Evolutionary conservation across 345 rosid genomes (phyloP).

Genomic region (Lenwebbia sp.): DNA sequence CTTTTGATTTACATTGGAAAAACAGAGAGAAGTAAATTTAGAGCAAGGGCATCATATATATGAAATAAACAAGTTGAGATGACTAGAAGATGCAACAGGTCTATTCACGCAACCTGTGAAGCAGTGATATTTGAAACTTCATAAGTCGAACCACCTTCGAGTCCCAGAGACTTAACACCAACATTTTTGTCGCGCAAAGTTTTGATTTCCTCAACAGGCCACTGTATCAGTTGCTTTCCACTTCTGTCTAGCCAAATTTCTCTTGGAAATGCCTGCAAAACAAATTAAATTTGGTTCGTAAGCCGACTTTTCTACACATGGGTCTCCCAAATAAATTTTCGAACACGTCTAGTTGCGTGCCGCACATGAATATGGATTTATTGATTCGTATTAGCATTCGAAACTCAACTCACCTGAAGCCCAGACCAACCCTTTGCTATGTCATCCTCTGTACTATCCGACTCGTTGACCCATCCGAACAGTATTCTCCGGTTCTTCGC

Average conservation of each 20-base stretch:
- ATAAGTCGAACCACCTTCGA: constrained; percentile 17
- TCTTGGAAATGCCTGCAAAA: constrained; percentile 49
- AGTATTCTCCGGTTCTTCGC: constrained; percentile 44
- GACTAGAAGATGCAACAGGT: neutral
- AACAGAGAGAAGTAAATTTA: neutral
- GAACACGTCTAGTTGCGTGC: neutral
- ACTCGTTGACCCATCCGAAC: constrained; percentile 57
- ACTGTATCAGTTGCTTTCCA: constrained; percentile 50
- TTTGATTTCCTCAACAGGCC: constrained; percentile 61
- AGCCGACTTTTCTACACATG: neutral
- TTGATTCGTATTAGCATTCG: neutral
- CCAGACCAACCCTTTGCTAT: constrained; percentile 63
- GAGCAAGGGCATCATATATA: neutral
- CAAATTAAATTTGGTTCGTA: neutral
- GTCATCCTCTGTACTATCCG: constrained; percentile 39
- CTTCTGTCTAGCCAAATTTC: constrained; percentile 34
- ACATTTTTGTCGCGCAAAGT: constrained; percentile 20
- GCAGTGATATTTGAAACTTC: constrained; percentile 46
- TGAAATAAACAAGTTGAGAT: neutral
- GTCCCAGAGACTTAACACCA: constrained; percentile 3
- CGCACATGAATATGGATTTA: neutral
- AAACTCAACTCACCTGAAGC: constrained; percentile 32
- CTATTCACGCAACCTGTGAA: constrained; percentile 20
- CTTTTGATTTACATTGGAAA: constrained; percentile 7
- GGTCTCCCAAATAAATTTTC: neutral